phyloP scores from a whole-genome alignment of 2,329 filamentous ascomycete species.

The Fusarium sp. region DNA sequence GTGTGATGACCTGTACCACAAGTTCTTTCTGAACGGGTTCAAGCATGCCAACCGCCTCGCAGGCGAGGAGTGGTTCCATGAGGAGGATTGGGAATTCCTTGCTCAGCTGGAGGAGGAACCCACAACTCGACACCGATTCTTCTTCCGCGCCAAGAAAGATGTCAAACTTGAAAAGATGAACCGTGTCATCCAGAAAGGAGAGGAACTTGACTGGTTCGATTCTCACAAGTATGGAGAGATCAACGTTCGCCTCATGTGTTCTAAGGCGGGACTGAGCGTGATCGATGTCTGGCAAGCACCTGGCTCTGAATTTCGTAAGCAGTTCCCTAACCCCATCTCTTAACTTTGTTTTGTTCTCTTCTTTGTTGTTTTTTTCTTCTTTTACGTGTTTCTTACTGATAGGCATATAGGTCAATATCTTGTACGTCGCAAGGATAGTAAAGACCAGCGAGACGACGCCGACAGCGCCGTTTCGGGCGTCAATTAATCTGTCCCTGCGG shows the following conservation, averaged over 20 bases:
- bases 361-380: neutral
- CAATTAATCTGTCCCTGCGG: conserved; percentile 26
- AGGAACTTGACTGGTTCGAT: conserved; percentile 58
- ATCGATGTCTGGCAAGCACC: conserved; percentile 52
- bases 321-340: neutral
- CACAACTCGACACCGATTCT: conserved; percentile 55
- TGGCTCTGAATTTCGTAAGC: conserved; percentile 54
- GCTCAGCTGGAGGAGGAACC: conserved; percentile 52
- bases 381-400: conserved; percentile 38
- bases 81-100: conserved; percentile 54
- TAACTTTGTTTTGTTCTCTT: neutral
- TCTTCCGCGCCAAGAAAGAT: conserved; percentile 52
- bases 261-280: conserved; percentile 52
- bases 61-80: conserved; percentile 50
- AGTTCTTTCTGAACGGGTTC: conserved; percentile 56
- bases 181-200: conserved; percentile 46
- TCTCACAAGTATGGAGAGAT: conserved; percentile 56
- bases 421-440: conserved; percentile 47
- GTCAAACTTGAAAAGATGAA: conserved; percentile 44
- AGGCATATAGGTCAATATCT: conserved; percentile 52
- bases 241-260: conserved; percentile 54
- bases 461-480: conserved; percentile 54
- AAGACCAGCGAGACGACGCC: conserved; percentile 50
- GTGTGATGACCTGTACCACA: conserved; percentile 49
- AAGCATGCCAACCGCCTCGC: conserved; percentile 52